phyloP scores from a whole-genome alignment of 2,329 filamentous ascomycete genomes.

The Aspergillus sp. region DNA sequence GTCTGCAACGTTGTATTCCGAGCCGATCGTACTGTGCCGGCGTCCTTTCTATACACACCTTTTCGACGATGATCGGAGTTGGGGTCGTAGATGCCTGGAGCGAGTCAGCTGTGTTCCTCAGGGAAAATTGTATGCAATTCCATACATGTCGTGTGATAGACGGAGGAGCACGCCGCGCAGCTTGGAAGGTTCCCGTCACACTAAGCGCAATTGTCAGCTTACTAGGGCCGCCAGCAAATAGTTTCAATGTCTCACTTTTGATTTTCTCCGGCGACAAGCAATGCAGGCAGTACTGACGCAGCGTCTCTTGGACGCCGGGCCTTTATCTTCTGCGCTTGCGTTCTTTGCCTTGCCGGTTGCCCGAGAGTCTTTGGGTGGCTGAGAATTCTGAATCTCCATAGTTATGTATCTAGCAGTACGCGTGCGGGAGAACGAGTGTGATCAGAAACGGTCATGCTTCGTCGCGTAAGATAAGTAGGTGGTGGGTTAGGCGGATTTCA shows the following conservation, averaged over 20 bases:
- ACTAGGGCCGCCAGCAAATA: neutral
- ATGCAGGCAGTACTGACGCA: constrained; percentile 82
- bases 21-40: constrained; percentile 80
- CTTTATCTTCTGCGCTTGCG: constrained; percentile 22
- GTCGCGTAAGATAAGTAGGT: constrained; percentile 1
- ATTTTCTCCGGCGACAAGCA: constrained; percentile 71
- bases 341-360: constrained; percentile 19
- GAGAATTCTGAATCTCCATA: constrained; percentile 11
- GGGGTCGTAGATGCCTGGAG: constrained; percentile 84
- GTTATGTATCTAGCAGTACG: constrained; percentile 18
- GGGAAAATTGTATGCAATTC: neutral
- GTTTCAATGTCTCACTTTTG: constrained; percentile 46
- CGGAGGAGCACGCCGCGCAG: constrained; percentile 91
- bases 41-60: constrained; percentile 92
- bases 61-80: constrained; percentile 94
- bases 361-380: constrained; percentile 9
- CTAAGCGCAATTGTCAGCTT: constrained; percentile 24
- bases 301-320: constrained; percentile 52
- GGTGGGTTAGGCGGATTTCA: neutral
- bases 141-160: constrained; percentile 56
- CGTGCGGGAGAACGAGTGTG: constrained; percentile 12
- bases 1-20: constrained; percentile 82
- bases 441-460: constrained; percentile 17
- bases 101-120: constrained; percentile 3
- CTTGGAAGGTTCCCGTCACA: constrained; percentile 88